Evolutionary conservation across 2,329 filamentous ascomycete species (phyloP).

Genomic region (Clonostachys solani): DNA sequence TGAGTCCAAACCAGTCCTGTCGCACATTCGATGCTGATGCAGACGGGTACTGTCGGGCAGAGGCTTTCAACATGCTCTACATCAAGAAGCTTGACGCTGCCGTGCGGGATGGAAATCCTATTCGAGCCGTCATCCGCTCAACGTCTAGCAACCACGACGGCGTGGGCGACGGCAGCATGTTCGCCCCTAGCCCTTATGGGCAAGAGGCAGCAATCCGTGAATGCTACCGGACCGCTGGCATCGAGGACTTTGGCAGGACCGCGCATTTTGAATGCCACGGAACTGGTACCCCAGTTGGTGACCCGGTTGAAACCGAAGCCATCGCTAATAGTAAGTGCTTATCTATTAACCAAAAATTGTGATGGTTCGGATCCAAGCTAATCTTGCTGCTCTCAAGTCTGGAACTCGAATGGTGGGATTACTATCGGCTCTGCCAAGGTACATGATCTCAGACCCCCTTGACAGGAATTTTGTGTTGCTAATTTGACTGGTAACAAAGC

Average conservation of each 20-base stretch:
- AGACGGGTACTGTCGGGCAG: slow-evolving; percentile 41
- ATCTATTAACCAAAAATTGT: no score
- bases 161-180: slow-evolving; percentile 3
- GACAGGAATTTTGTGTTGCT: no score
- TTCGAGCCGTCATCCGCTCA: slow-evolving; percentile 25
- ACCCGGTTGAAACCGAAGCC: slow-evolving; percentile 32
- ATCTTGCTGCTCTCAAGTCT: slow-evolving; percentile 8
- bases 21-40: slow-evolving; percentile 30
- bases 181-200: slow-evolving; percentile 24
- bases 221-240: slow-evolving; percentile 23
- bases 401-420: slow-evolving; percentile 13
- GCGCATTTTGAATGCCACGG: slow-evolving; percentile 41
- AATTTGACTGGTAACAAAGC: slow-evolving; percentile 4
- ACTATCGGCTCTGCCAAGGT: slow-evolving; percentile 27
- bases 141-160: slow-evolving; percentile 31
- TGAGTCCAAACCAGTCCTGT: slow-evolving; percentile 16
- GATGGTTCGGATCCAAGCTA: no score
- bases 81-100: slow-evolving; percentile 38
- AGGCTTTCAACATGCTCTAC: slow-evolving; percentile 33
- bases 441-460: no score
- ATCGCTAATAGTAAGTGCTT: slow-evolving; percentile 10
- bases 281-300: slow-evolving; percentile 37
- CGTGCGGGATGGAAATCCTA: slow-evolving; percentile 34
- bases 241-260: slow-evolving; percentile 21
- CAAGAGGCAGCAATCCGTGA: slow-evolving; percentile 32